Conservation (phyloP, 2,329 filamentous ascomycete genomes). For the Endoconidiophora laricicola region DNA sequence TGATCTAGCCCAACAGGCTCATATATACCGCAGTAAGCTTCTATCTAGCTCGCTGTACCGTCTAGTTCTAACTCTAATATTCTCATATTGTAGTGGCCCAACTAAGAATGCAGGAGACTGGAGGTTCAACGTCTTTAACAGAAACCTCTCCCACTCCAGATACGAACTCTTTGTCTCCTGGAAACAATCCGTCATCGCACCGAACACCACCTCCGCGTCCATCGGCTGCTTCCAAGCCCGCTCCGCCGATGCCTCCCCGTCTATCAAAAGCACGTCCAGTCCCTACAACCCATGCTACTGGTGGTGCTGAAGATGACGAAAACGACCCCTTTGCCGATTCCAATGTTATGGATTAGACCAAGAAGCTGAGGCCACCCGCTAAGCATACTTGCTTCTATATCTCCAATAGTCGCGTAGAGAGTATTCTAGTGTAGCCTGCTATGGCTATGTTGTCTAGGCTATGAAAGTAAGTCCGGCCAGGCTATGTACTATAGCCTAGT, state of each 20-base stretch:
- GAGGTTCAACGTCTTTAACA: slow-evolving; percentile 24
- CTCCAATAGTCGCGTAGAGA: too few relatives aligned
- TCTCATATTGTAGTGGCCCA: slow-evolving; percentile 29
- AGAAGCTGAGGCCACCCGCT: not conserved
- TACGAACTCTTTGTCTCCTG: slow-evolving; percentile 24
- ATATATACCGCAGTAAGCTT: slow-evolving; percentile 41
- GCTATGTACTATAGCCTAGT: too few relatives aligned
- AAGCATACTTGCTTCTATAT: too few relatives aligned
- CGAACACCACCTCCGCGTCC: slow-evolving; percentile 29
- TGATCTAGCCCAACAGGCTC: slow-evolving; percentile 49
- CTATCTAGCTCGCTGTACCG: slow-evolving; percentile 1
- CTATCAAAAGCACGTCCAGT: slow-evolving; percentile 22
- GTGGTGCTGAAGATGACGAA: slow-evolving; percentile 59
- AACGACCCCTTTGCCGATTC: slow-evolving; percentile 70
- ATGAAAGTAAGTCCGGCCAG: too few relatives aligned
- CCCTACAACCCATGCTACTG: slow-evolving; percentile 19
- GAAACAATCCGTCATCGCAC: slow-evolving; percentile 19
- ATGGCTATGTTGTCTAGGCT: too few relatives aligned
- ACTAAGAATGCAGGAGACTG: slow-evolving; percentile 33
- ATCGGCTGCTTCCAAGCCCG: slow-evolving; percentile 31
- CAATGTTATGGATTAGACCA: slow-evolving; percentile 17
- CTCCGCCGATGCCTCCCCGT: slow-evolving; percentile 30
- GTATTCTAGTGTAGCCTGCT: too few relatives aligned
- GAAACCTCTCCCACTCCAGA: slow-evolving; percentile 26
- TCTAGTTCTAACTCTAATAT: slow-evolving; percentile 15